These are phyloP conservation scores for Prunus kanzakura DNA, from an alignment of 306 rosid species.

Conservation along the genomic window DNA sequence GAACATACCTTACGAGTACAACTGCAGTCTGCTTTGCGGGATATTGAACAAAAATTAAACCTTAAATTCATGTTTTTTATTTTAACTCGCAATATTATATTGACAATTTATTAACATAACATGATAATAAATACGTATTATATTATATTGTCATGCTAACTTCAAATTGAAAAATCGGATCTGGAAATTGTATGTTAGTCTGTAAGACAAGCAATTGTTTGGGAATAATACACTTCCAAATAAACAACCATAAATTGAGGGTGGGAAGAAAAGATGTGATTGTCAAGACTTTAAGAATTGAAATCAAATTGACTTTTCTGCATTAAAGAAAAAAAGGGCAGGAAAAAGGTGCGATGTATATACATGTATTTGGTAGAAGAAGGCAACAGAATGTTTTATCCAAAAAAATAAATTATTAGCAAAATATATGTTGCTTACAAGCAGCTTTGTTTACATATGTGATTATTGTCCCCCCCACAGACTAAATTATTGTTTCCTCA, in stretches of 20 bases:
- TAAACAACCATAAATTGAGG: neutral
- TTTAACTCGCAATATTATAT: neutral
- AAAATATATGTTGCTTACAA: neutral
- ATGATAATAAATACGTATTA: neutral
- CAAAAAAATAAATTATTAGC: neutral
- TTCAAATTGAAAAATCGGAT: no score
- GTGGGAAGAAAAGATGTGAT: neutral
- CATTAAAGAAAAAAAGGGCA: fast-evolving
- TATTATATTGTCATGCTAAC: neutral
- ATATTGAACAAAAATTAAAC: no score
- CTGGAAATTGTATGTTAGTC: no score
- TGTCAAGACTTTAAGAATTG: neutral
- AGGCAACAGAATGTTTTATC: constrained; percentile 7
- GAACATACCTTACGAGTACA: no score
- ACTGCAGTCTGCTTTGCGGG: fast-evolving
- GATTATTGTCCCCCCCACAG: neutral
- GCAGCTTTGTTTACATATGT: neutral
- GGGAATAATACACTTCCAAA: neutral
- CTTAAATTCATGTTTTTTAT: neutral
- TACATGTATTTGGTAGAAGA: neutral
- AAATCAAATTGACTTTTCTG: neutral
- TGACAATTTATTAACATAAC: neutral
- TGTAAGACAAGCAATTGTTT: neutral
- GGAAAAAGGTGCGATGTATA: neutral
- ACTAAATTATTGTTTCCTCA: constrained; percentile 23